Percentiles rank a stretch among this genome's conserved stretches.
Conservation (phyloP, 2,329 filamentous ascomycete genomes). For the Xylaria multiplex region DNA sequence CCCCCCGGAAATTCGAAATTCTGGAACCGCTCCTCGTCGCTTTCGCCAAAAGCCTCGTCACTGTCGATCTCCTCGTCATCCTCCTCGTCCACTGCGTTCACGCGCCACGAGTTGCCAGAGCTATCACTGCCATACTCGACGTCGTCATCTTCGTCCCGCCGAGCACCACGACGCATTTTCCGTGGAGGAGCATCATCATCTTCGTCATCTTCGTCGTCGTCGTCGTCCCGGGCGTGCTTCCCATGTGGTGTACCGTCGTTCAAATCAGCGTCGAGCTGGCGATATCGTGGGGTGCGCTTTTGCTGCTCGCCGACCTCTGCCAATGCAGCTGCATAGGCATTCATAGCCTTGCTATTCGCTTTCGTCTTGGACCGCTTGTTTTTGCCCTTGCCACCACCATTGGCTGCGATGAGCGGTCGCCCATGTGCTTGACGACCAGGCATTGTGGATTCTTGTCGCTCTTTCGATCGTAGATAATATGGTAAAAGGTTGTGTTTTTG, state of each 20-base stretch:
- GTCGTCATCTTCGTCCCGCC: constrained; percentile 59
- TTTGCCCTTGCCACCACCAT: constrained; percentile 45
- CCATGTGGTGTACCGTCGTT: constrained; percentile 45
- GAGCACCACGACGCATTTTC: constrained; percentile 55
- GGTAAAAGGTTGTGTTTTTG: background rate
- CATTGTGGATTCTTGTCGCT: constrained; percentile 53
- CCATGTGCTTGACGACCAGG: constrained; percentile 69
- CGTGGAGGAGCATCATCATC: constrained; percentile 66
- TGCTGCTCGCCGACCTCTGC: constrained; percentile 60
- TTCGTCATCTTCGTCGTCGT: constrained; percentile 65
- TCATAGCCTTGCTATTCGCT: constrained; percentile 61
- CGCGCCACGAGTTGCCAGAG: constrained; percentile 84
- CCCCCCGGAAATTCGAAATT: constrained; percentile 70
- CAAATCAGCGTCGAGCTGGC: constrained; percentile 60
- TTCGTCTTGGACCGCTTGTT: constrained; percentile 59
- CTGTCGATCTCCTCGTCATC: constrained; percentile 73
- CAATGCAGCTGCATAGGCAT: constrained; percentile 67
- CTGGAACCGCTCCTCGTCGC: constrained; percentile 86
- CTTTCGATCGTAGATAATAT: background rate
- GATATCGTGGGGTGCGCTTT: constrained; percentile 60
- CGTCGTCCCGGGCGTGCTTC: constrained; percentile 58
- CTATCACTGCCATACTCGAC: constrained; percentile 83
- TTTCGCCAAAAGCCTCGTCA: constrained; percentile 86
- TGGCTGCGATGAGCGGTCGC: constrained; percentile 55
- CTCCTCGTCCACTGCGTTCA: constrained; percentile 73